Evolutionary conservation across 2,329 filamentous ascomycete genomes (phyloP).

Genomic region (Beauveria sp.): DNA sequence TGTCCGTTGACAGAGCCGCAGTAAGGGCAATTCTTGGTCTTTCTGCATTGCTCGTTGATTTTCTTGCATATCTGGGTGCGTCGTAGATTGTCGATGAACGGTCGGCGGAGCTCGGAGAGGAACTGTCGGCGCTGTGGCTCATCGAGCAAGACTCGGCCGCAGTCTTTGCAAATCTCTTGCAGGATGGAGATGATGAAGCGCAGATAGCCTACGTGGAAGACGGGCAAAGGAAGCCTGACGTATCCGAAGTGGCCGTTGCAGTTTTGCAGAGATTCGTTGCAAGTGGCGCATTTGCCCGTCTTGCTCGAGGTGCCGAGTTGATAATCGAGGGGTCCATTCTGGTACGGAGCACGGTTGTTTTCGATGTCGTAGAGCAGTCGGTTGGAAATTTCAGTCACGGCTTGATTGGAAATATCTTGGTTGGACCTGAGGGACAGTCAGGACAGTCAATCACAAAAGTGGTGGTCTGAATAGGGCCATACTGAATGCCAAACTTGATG

Average conservation of each 20-base stretch:
- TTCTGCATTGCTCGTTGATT: conserved; percentile 83
- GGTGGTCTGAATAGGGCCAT: background rate
- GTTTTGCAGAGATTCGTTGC: conserved; percentile 68
- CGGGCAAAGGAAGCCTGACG: conserved; percentile 81
- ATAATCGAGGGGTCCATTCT: conserved; percentile 79
- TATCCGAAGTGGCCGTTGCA: conserved; percentile 96
- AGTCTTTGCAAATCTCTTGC: conserved; percentile 93
- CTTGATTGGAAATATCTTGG: conserved; percentile 92
- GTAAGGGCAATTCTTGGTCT: conserved; percentile 72
- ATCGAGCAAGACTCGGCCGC: conserved; percentile 72
- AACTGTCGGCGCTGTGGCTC: conserved; percentile 71
- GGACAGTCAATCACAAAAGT: background rate
- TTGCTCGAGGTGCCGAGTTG: conserved; percentile 88
- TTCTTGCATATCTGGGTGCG: conserved; percentile 78
- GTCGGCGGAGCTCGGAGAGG: conserved; percentile 71
- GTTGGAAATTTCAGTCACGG: conserved; percentile 89
- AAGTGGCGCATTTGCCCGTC: conserved; percentile 70
- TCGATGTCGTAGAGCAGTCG: conserved; percentile 87
- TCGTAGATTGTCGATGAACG: conserved; percentile 78
- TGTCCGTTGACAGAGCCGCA: conserved; percentile 81
- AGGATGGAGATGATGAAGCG: conserved; percentile 87
- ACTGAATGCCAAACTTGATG: conserved; percentile 87
- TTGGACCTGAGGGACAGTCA: conserved; percentile 53
- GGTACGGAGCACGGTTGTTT: conserved; percentile 65
- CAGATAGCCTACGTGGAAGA: conserved; percentile 93